Base-by-base conservation (phyloP, 2,329 filamentous ascomycete species). In the Xenosphaeropsis pyriputrescens region DNA sequence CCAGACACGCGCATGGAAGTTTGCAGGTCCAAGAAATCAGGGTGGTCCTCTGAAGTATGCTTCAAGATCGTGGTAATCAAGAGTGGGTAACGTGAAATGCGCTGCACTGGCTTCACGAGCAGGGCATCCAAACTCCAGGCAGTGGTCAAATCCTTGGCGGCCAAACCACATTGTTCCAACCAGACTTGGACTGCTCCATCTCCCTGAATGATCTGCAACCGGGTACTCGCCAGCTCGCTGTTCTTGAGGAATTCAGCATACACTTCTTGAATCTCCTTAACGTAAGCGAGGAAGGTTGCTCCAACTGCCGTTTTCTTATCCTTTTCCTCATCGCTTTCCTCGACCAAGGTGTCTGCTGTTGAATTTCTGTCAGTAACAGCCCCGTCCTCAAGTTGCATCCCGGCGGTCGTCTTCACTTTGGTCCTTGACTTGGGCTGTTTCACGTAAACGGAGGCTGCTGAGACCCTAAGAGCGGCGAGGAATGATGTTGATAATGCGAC, bases 91-190 rank as follows among this genome's bases (percentile, higher is more conserved):
- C 95, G 95, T 26, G 89, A 79, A 44, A 96, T 79, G 35, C 91
- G 76, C 59, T 98, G 91, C 57, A 93, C 88, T 2, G 91, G 91
- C 58, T 98, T 98, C 53, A 98, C 89, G 15, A 98, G 71, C n/a
- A 98, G 67, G 0, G 91, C 93, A 57, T 95, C 88, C 43, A 98
- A 60, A 57, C 93, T 84, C 91, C 91, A 98, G 1, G 91, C 89
- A 18, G 79, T 76, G 0, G 91, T 98, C 45, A 98, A 70, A 54
- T 95, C 91, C 48, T 85, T 83, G 11, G 89, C 88, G 51, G 89
- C 88, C 48, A 85, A 78, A 51, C 91, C 86, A 59, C 91, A 98
- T 57, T 95, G 89, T 41, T 80, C 80, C 35, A 96, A 67, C 91
- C 91, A 98, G 36, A 93, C 80, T 67, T 62, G 78, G 55, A 67